phyloP scores from a whole-genome alignment of 2,329 filamentous ascomycete species.

The Coniella vitis region DNA sequence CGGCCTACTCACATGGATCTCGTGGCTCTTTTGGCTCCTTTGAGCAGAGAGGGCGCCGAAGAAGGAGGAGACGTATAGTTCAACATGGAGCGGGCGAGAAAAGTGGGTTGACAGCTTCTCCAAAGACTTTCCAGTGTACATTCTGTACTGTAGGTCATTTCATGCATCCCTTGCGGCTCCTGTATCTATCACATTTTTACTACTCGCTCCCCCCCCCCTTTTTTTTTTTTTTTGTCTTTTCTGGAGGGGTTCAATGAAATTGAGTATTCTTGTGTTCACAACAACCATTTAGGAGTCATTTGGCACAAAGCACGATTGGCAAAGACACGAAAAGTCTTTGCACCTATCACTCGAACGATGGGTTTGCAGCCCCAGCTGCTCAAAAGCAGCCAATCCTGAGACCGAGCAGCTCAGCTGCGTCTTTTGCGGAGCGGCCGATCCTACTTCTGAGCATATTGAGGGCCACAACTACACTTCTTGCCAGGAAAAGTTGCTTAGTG shows the following conservation, averaged over 20 bases:
- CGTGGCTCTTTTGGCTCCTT: conserved; percentile 45
- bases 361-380: conserved; percentile 56
- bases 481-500: conserved; percentile 54
- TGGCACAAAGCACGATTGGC: conserved; percentile 63
- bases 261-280: too few species aligned
- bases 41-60: conserved; percentile 37
- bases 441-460: conserved; percentile 49
- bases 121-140: conserved; percentile 58
- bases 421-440: conserved; percentile 52
- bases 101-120: conserved; percentile 32
- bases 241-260: too few species aligned
- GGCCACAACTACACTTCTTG: conserved; percentile 57
- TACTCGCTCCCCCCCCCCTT: background rate
- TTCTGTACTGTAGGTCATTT: conserved; percentile 46
- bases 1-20: conserved; percentile 52
- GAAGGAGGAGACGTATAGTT: conserved; percentile 41
- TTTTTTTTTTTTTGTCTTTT: background rate
- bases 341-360: conserved; percentile 59
- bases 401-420: conserved; percentile 52
- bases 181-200: background rate
- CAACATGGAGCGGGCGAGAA: conserved; percentile 31
- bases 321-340: conserved; percentile 62
- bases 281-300: conserved; percentile 54
- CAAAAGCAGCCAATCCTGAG: conserved; percentile 49
- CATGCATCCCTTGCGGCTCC: too few species aligned